Percentiles rank a stretch among this genome's conserved stretches.
Conservation (phyloP, 2,329 filamentous ascomycete genomes). For the Neonectria faginata region DNA sequence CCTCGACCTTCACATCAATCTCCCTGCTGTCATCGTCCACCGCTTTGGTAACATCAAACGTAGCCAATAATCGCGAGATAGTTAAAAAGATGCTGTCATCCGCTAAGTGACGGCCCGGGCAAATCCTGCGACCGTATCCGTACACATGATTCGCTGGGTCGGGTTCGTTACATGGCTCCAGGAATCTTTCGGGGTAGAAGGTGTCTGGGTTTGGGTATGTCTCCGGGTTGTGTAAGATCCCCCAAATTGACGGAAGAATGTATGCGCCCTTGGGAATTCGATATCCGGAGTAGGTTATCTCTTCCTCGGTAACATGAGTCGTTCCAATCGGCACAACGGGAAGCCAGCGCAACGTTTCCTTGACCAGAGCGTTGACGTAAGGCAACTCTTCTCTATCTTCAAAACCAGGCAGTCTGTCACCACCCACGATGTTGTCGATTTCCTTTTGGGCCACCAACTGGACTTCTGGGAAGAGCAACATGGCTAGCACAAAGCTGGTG, state of each 20-base stretch:
- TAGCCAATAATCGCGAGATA: slow-evolving; percentile 57
- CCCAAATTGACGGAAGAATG: slow-evolving; percentile 42
- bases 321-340: slow-evolving; percentile 52
- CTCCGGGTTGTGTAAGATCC: slow-evolving; percentile 69
- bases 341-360: slow-evolving; percentile 49
- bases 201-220: slow-evolving; percentile 63
- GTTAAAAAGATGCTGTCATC: slow-evolving; percentile 49
- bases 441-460: slow-evolving; percentile 46
- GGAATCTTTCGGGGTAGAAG: slow-evolving; percentile 51
- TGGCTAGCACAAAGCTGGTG: slow-evolving; percentile 42
- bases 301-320: slow-evolving; percentile 52
- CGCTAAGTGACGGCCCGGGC: slow-evolving; percentile 50
- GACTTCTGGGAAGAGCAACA: slow-evolving; percentile 40
- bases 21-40: slow-evolving; percentile 34
- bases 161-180: slow-evolving; percentile 46
- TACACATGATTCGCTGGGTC: slow-evolving; percentile 49
- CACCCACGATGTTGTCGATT: slow-evolving; percentile 46
- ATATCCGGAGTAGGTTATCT: slow-evolving; percentile 43
- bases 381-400: slow-evolving; percentile 46
- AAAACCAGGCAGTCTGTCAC: slow-evolving; percentile 44
- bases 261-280: slow-evolving; percentile 46
- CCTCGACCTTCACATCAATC: slow-evolving; percentile 34
- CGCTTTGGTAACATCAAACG: slow-evolving; percentile 55
- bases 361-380: slow-evolving; percentile 48
- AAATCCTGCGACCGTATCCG: slow-evolving; percentile 53